Evolutionary conservation across 1,139 yeast species (phyloP), one percentile per base, ranked within the genome.

Genomic region (Yamadazyma dushanensis): DNA sequence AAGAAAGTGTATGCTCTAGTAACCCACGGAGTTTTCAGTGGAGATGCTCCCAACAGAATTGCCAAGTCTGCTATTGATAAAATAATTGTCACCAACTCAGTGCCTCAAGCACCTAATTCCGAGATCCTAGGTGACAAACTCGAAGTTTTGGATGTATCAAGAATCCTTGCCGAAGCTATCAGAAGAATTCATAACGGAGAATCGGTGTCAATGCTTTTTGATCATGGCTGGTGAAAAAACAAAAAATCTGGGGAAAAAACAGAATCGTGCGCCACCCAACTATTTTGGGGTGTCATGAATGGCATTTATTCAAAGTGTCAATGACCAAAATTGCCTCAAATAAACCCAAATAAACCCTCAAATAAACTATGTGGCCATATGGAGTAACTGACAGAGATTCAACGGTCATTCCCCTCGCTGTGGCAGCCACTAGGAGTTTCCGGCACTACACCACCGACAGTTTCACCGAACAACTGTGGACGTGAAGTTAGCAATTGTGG

Each of bases 181-280:
- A 74, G 99, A 59, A 73, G 99, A 59, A 90, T 92, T 32, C 96
- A 92, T 61, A 92, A 92, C 51, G 99, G 99, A 47, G 99, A 92
- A 66, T 80, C 92, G 19, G 96, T 92, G 15, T 83, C 95, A 14
- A 84, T 89, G 87, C 70, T 92, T 43, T 92, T 92, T 63, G 96
- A 89, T 54, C 90, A 87, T 51, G 90, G 88, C 2, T 81, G 86
- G 83, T 79, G 32, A 30, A 20, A 11, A 20, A 24, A 5, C 10
- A 19, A 19, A 40, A 40, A 40, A 40, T 40, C 44, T 33, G 44
- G 44, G 44, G 44, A 38, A 40, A 19, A 11, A 15, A 18, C 9
- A 16, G 14, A 23, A n/a, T n/a, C n/a, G n/a, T n/a, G n/a, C n/a
- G n/a, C n/a, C n/a, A n/a, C n/a, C n/a, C n/a, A n/a, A n/a, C n/a